Conservation (phyloP, 2,329 filamentous ascomycete species). For the Calonectria pauciramosa region DNA sequence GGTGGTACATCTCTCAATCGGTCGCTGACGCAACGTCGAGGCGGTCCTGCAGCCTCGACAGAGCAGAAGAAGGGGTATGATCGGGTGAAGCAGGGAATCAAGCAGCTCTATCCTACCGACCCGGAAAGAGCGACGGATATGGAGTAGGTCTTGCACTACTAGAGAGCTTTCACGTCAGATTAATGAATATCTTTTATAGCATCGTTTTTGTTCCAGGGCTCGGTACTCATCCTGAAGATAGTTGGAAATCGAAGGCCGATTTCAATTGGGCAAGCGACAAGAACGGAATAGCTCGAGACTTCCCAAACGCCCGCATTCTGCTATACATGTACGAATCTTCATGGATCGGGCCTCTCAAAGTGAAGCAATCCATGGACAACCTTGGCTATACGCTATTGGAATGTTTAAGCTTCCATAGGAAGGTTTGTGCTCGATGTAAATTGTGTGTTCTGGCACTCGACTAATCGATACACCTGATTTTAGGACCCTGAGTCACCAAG, state of each 20-base stretch:
- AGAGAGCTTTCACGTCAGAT: no score
- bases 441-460: no score
- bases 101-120: conserved; percentile 53
- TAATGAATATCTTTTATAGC: conserved; percentile 32
- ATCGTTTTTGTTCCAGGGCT: conserved; percentile 59
- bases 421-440: no score
- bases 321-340: conserved; percentile 59
- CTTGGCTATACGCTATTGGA: conserved; percentile 54
- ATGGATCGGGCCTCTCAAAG: conserved; percentile 56
- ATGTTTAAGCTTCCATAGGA: conserved; percentile 51
- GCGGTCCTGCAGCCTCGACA: conserved; percentile 23
- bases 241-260: conserved; percentile 54
- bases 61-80: conserved; percentile 52
- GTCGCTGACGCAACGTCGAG: conserved; percentile 36
- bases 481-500: conserved; percentile 31
- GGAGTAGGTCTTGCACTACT: conserved; percentile 41
- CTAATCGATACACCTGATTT: no score
- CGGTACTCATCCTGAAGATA: conserved; percentile 55
- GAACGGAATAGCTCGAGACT: conserved; percentile 55
- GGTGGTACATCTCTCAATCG: conserved; percentile 21
- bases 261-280: conserved; percentile 57
- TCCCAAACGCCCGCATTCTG: conserved; percentile 55
- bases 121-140: conserved; percentile 50
- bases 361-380: conserved; percentile 57
- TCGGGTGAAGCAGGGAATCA: conserved; percentile 55